These are phyloP conservation scores for Thelonectria olida DNA, from an alignment of 2,329 filamentous ascomycete genomes.

Conservation along the genomic window DNA sequence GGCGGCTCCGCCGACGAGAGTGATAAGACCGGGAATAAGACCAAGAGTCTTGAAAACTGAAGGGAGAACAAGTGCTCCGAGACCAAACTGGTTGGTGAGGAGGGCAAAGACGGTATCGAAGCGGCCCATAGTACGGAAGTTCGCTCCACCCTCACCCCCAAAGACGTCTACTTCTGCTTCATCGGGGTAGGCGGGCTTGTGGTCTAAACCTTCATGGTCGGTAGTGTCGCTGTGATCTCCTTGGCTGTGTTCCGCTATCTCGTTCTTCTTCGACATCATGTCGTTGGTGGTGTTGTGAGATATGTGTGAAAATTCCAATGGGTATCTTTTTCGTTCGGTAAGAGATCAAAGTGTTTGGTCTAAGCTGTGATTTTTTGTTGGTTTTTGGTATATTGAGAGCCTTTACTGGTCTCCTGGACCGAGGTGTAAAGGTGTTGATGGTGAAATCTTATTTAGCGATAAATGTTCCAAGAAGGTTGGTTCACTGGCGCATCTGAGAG, in stretches of 20 bases:
- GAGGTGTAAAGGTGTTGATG: conserved; percentile 20
- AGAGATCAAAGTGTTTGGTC: too few species aligned
- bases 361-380: conserved; percentile 1
- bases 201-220: background rate
- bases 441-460: conserved; percentile 18
- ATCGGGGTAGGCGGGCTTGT: background rate
- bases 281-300: conserved; percentile 22
- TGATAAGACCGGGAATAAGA: conserved; percentile 22
- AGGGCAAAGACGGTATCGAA: conserved; percentile 25
- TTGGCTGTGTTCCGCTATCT: conserved; percentile 8
- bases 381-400: conserved; percentile 10
- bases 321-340: too few species aligned
- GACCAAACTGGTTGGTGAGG: conserved; percentile 24
- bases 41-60: conserved; percentile 20
- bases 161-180: conserved; percentile 2
- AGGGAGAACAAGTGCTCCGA: conserved; percentile 20
- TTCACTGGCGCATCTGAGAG: conserved; percentile 14
- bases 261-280: conserved; percentile 20
- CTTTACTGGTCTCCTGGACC: conserved; percentile 21
- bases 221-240: background rate
- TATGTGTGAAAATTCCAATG: conserved; percentile 6
- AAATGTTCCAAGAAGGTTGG: conserved; percentile 19
- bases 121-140: conserved; percentile 21
- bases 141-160: conserved; percentile 12
- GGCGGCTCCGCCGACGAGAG: conserved; percentile 10